Percentiles rank a stretch among this genome's conserved stretches.
Conservation (phyloP, 2,329 filamentous ascomycete genomes). For the Lecanicillium sp. region DNA sequence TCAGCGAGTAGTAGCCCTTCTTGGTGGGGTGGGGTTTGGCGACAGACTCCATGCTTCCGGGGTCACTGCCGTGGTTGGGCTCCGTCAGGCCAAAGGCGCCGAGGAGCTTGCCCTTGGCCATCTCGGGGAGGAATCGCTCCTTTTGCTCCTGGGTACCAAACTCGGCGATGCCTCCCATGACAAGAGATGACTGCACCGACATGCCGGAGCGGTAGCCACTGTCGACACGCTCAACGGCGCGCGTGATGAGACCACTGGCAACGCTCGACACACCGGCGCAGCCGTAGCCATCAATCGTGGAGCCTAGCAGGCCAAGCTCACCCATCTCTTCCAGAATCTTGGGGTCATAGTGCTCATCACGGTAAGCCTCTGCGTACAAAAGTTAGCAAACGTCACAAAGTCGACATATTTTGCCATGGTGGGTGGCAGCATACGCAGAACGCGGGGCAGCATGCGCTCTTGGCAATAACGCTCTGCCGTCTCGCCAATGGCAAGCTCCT, state of each 20-base stretch:
- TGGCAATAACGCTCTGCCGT: conserved; percentile 93
- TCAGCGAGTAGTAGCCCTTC: conserved; percentile 72
- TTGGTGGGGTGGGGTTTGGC: conserved; percentile 81
- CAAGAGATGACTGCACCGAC: conserved; percentile 88
- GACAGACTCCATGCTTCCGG: conserved; percentile 80
- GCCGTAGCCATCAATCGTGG: conserved; percentile 79
- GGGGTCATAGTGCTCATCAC: conserved; percentile 78
- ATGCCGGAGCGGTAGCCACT: conserved; percentile 88
- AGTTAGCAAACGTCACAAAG: background rate
- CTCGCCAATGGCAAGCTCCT: conserved; percentile 83
- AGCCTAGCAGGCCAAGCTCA: conserved; percentile 78
- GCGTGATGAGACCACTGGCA: conserved; percentile 81
- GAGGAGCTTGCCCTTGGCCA: conserved; percentile 76
- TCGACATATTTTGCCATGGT: too few species aligned
- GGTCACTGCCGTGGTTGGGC: conserved; percentile 88
- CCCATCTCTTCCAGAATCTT: conserved; percentile 89
- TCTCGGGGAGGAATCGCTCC: conserved; percentile 68
- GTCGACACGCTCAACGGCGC: conserved; percentile 84
- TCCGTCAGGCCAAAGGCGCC: conserved; percentile 88
- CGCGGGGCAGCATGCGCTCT: conserved; percentile 75
- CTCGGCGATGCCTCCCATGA: conserved; percentile 86
- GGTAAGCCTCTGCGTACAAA: conserved; percentile 59
- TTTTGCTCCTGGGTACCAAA: conserved; percentile 84
- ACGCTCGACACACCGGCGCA: conserved; percentile 85
- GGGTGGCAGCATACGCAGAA: conserved; percentile 57